Base-by-base conservation (phyloP, 352 stramenopile genomes). In the Pythium biforme region DNA sequence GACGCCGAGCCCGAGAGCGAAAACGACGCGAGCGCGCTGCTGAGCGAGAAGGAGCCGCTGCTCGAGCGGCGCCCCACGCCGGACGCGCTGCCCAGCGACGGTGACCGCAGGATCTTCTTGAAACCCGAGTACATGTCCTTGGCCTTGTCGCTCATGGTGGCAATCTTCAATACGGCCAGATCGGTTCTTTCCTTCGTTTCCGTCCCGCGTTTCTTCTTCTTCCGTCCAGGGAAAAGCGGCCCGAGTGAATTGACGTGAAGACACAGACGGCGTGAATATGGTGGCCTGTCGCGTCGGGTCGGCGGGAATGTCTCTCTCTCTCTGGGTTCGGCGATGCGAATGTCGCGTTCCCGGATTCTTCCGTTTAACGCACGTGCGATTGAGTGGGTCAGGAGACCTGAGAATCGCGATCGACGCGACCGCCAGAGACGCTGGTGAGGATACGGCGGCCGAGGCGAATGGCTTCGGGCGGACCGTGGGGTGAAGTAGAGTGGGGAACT, bases 91-190 rank as follows among this genome's bases (percentile, higher is more conserved):
- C 48, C 40, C 15, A 59, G 46, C 45, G 62, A 69, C 51, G 74
- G 67, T 27, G 81, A 76, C 64, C 84, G 83, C 66, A 89, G 83
- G 67, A 89, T 91, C 77, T 91, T 91, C 73, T 91, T 91, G 59
- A 91, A 84, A 20, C 81, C 81, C 56, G 81, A 81, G 63, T 87
- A 86, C 10, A 91, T 79, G 66, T 91, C 81, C 65, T 91, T 91
- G 64, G 81, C 81, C 59, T 88, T 77, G 54, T 91, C 79, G 34
- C 75, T 76, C 79, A 91, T 90, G 55, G 41, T 49, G 0, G 27
- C 17, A 33, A 6, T 48, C 46, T 31, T 10, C 22, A 22, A 37
- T 51, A 41, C 12, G 8, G 46, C 11, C 29, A 33, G n/a, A n/a
- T n/a, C n/a, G n/a, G n/a, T n/a, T n/a, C n/a, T n/a, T n/a, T n/a